Base-by-base conservation (phyloP, 2,329 filamentous ascomycete species). In the Colletotrichum sublineola region DNA sequence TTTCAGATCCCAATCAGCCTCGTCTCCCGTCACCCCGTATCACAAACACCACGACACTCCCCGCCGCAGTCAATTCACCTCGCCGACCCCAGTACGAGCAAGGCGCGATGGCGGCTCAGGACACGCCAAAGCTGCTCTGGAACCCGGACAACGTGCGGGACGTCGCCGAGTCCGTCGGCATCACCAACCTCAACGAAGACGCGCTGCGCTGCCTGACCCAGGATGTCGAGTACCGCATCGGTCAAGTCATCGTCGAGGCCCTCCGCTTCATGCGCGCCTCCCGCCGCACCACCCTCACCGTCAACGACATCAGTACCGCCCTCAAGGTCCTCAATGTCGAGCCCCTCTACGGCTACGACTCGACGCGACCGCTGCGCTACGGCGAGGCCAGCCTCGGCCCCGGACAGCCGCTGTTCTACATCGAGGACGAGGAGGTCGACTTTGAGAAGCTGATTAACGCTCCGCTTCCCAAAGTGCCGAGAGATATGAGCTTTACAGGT, bases 381-480 rank as follows among this genome's bases (percentile, higher is more conserved):
- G 96, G 96, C 63, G 96, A 99, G 82, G 96, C 96, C 3, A 97
- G 94, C 70, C 86, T 99, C 73, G 96, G 96, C 0, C 95, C 95
- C 18, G 95, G 96, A 12, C 96, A 99, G 82, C 95, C 96, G 65
- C 85, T 99, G 31, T 99, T 96, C 83, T 99, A 99, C 81, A 93
- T 99, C 48, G 96, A 99, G 79, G 96, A 99, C 80, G 96, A 99
- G 80, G 96, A 99, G 85, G 92, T 98, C 67, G 96, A 99, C 82
- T 98, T 99, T 80, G 96, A 99, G 85, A 98, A 98, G 86, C 86
- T 99, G 76, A 98, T 99, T 81, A 99, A 99, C 84, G 95, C 95
- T 75, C 94, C 96, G 5, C 84, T 99, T 76, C 96, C 96, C 36
- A 98, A 97, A 82, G 95, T 99, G 40, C 96, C 96, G 44, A 89